Base-by-base conservation (phyloP, 805 yeast genomes). In the Candida morakotiae region DNA sequence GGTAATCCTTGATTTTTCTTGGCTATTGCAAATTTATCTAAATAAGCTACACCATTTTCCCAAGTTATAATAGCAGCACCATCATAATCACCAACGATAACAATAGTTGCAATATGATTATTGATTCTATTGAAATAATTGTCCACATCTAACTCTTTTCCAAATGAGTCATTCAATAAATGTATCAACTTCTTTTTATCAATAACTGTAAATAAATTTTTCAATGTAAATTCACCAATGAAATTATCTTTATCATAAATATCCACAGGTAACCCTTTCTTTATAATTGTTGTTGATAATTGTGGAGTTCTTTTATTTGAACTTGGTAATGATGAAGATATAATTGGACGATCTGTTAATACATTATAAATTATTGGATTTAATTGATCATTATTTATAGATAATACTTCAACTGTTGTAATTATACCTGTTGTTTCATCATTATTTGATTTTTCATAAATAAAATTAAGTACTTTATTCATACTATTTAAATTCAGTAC, bases 11-110 rank as follows among this genome's bases (percentile, higher is more conserved):
- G 98, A 43, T 86, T 70, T 34, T 75, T 71, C 29, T 83, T 79
- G 28, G 85, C 72, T 9, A 93, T 95, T 0, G 98, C 98, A 64
- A 93, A 87, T 58, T 93, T 93, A 58, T 93, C 98, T 35, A 93
- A 67, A 48, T 93, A 93, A 0, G 96, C 86, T 22, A 87, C 14
- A 6, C 13, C 27, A 28, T 45, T 39, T 49, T 91, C 98, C 77
- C 87, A 83, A 0, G 98, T 93, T 24, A 91, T 73, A 11, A 93
- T 83, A 0, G 98, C 97, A 13, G 87, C 88, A 2, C 98, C 98
- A 47, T 89, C 96, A 56, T 93, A 93, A 52, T 91, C 93, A 1
- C 98, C 98, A 2, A 91, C 87, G 10, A 93, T 73, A 11, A 93
- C 80, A 9, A 93, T 57, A 0, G 85, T 83, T 0, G 96, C 89